Conservation (phyloP, 2,329 filamentous ascomycete species). For the Mycosphaerella sp. region DNA sequence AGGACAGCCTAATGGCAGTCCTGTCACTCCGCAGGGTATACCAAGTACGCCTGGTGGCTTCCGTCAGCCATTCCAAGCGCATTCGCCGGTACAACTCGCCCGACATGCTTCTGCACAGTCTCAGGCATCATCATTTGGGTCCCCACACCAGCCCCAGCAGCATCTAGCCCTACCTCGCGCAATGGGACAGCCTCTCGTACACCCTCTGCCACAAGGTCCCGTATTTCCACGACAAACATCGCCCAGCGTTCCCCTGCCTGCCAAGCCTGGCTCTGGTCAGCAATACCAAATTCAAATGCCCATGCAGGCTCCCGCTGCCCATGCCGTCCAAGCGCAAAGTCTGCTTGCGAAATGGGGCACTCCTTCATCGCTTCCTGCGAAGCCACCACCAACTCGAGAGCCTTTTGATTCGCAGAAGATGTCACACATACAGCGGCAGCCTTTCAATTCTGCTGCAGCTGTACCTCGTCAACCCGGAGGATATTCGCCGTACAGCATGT, state of each 20-base stretch:
- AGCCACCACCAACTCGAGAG: slow-evolving; percentile 45
- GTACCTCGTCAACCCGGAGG: slow-evolving; percentile 15
- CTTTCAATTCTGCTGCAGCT: slow-evolving; percentile 18
- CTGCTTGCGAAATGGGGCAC: slow-evolving; percentile 53
- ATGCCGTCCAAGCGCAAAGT: slow-evolving; percentile 35
- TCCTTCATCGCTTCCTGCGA: slow-evolving; percentile 49
- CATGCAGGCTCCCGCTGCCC: slow-evolving; percentile 7
- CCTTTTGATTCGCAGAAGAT: slow-evolving; percentile 21
- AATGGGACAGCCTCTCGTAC: slow-evolving; percentile 26
- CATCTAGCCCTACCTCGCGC: slow-evolving; percentile 17
- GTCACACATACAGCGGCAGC: slow-evolving; percentile 18
- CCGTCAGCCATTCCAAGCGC: slow-evolving; percentile 4
- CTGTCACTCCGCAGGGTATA: slow-evolving; percentile 23
- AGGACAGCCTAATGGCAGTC: slow-evolving; percentile 36
- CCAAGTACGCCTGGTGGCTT: slow-evolving; percentile 12
- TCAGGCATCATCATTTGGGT: slow-evolving; percentile 27
- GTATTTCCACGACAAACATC: slow-evolving; percentile 34
- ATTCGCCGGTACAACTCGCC: slow-evolving; percentile 21
- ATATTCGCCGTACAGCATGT: slow-evolving; percentile 2
- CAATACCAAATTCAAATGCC: slow-evolving; percentile 13
- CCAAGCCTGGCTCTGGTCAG: slow-evolving; percentile 25
- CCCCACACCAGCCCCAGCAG: slow-evolving; percentile 20
- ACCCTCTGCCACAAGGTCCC: slow-evolving; percentile 34
- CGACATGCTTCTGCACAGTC: slow-evolving; percentile 32
- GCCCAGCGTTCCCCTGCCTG: slow-evolving; percentile 31